Evolutionary conservation across 2,329 filamentous ascomycete genomes (phyloP).

Genomic region (Monosporascus sp.): DNA sequence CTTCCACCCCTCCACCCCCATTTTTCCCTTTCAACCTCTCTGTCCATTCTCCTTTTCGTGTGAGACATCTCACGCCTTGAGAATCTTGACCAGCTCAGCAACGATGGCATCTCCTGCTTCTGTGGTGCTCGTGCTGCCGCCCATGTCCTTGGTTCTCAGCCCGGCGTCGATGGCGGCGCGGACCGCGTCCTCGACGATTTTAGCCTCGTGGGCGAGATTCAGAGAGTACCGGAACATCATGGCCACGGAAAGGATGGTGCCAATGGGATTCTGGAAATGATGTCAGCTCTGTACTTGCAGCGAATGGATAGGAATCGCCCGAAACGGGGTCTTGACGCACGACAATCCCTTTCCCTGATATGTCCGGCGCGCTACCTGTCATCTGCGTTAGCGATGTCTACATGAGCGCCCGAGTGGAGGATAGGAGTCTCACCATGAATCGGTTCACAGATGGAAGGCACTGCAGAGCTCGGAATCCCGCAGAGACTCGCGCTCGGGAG

Average conservation of each 20-base stretch:
- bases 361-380: constrained; percentile 56
- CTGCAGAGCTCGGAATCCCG: constrained; percentile 32
- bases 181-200: constrained; percentile 60
- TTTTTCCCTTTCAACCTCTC: no score
- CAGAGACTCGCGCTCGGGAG: constrained; percentile 40
- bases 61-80: not conserved
- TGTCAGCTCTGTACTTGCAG: constrained; percentile 57
- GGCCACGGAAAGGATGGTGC: constrained; percentile 63
- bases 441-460: constrained; percentile 68
- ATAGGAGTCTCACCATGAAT: constrained; percentile 52
- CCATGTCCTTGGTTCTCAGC: constrained; percentile 60
- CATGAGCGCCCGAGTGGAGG: no score
- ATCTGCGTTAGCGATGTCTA: no score
- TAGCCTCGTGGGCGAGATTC: constrained; percentile 53
- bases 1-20: no score
- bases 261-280: constrained; percentile 38
- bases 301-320: no score
- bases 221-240: constrained; percentile 75
- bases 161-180: constrained; percentile 58
- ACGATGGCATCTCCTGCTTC: constrained; percentile 60
- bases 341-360: constrained; percentile 49
- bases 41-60: no score
- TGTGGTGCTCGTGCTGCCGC: constrained; percentile 54
- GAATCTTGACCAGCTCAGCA: no score
- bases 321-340: no score